phyloP scores from a whole-genome alignment of 495 filamentous ascomycete species.

The Penicillium subrubescens region DNA sequence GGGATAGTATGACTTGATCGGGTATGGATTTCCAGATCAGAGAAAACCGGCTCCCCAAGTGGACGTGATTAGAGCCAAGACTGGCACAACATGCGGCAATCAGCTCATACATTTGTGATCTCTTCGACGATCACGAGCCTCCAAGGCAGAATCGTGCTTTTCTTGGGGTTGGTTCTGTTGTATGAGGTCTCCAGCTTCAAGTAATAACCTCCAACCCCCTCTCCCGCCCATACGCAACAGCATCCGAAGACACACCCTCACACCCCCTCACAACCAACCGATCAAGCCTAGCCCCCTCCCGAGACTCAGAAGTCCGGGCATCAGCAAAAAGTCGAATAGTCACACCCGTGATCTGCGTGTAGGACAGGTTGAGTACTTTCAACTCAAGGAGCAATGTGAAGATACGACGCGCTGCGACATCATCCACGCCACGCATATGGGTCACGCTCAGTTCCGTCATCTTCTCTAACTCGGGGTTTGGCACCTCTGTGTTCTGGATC shows the following conservation, averaged over 20 bases:
- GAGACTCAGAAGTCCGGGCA: constrained; percentile 9
- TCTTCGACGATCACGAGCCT: background rate
- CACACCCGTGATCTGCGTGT: constrained; percentile 39
- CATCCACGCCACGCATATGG: constrained; percentile 25
- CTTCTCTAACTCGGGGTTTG: constrained; percentile 11
- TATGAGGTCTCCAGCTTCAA: background rate
- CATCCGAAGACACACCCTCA: constrained; percentile 39
- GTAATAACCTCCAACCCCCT: constrained; percentile 35
- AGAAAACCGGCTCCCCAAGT: no score
- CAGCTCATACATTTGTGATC: background rate
- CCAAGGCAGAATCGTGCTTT: background rate
- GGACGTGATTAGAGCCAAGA: background rate
- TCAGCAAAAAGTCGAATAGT: constrained; percentile 38
- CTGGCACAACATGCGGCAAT: background rate
- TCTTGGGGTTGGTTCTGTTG: background rate
- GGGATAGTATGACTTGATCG: background rate
- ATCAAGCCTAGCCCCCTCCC: constrained; percentile 22
- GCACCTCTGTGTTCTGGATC: background rate
- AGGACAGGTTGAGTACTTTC: constrained; percentile 37
- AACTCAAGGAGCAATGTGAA: constrained; percentile 25
- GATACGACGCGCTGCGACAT: constrained; percentile 18
- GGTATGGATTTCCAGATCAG: background rate
- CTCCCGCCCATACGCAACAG: constrained; percentile 38
- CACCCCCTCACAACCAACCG: constrained; percentile 34
- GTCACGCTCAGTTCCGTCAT: constrained; percentile 37